Conservation (phyloP, 148 eudicot species). For the Chenopodium berlandieri region DNA sequence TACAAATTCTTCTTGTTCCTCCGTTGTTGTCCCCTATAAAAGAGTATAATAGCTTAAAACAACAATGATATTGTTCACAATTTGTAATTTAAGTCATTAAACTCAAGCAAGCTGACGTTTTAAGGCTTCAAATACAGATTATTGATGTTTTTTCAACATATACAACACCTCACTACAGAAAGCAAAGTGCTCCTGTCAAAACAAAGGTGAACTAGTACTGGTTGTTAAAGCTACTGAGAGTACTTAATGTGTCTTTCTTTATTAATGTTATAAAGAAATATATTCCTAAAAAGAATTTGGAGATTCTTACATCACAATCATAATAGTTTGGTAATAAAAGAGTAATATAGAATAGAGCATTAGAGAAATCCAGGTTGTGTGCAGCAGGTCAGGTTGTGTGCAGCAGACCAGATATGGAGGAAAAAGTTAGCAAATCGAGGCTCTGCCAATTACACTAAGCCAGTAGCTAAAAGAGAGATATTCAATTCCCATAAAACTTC, state of each 20-base stretch:
- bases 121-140: background rate
- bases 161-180: background rate
- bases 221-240: background rate
- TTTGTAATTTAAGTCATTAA: background rate
- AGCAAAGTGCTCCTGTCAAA: background rate
- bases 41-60: background rate
- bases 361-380: no score
- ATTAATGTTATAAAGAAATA: background rate
- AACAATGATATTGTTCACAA: background rate
- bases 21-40: slow-evolving; percentile 49
- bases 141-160: background rate
- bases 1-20: slow-evolving; percentile 43
- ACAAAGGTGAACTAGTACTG: background rate
- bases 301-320: no score
- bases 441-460: no score
- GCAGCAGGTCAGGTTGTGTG: no score
- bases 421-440: no score
- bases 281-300: no score
- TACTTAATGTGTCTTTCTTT: background rate
- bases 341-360: no score
- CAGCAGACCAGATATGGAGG: no score
- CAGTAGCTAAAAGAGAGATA: no score
- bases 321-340: no score
- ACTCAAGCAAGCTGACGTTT: background rate
- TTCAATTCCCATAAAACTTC: no score